A percentile compares a stretch with the other conserved stretches of the same genome.
Evolutionary conservation across 1,284 basidiomycete genomes (phyloP).

Genomic region (Porogramme epimiltina): DNA sequence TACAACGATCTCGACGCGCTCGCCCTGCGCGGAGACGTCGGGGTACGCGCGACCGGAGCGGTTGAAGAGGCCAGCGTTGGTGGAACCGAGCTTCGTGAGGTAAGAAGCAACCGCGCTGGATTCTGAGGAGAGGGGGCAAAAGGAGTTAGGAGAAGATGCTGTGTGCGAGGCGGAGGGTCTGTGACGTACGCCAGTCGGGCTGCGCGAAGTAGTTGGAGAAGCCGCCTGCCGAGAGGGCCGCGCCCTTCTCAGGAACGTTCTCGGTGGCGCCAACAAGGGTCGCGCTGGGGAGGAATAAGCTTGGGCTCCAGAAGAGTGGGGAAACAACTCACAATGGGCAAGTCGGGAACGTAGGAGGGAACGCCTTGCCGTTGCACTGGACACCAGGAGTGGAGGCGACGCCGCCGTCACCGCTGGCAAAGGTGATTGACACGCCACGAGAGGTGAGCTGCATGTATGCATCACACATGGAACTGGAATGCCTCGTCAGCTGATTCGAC

Average conservation of each 20-base stretch:
- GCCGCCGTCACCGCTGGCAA: slow-evolving; percentile 65
- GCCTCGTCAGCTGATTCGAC: background rate
- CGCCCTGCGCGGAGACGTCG: slow-evolving; percentile 31
- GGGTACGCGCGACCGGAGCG: slow-evolving; percentile 31
- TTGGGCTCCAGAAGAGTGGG: slow-evolving; percentile 7
- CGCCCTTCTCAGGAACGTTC: slow-evolving; percentile 50
- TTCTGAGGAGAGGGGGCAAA: no score
- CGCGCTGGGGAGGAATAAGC: slow-evolving; percentile 40
- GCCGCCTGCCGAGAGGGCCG: slow-evolving; percentile 42
- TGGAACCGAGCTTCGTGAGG: slow-evolving; percentile 25
- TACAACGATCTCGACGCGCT: slow-evolving; percentile 31
- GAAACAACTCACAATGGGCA: slow-evolving; percentile 44
- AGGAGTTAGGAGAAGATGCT: no score
- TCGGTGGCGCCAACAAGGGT: slow-evolving; percentile 59
- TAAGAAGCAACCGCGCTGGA: slow-evolving; percentile 34
- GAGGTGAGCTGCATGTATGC: slow-evolving; percentile 62
- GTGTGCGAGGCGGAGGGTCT: no score
- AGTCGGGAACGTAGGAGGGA: slow-evolving; percentile 72
- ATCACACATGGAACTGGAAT: no score
- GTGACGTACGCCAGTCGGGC: slow-evolving; percentile 43
- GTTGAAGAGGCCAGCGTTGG: slow-evolving; percentile 28
- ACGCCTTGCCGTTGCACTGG: slow-evolving; percentile 38
- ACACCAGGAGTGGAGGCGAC: slow-evolving; percentile 61
- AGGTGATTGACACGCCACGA: slow-evolving; percentile 59
- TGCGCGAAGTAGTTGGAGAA: slow-evolving; percentile 47